Conservation (phyloP, 2,329 filamentous ascomycete genomes). For the Aspergillus viridinutans region DNA sequence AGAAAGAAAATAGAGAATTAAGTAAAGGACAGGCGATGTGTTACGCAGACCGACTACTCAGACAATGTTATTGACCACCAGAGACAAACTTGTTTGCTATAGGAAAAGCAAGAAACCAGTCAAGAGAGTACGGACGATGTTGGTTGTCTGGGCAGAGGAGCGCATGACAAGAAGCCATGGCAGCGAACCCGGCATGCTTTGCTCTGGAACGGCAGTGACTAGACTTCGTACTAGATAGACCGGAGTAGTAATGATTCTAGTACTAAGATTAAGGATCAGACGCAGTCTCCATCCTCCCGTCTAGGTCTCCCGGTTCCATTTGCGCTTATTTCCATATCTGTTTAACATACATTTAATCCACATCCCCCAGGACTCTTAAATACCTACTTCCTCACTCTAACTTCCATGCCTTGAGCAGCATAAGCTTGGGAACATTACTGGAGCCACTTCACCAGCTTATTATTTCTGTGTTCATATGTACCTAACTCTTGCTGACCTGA, state of each 20-base stretch:
- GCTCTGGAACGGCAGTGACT: not conserved
- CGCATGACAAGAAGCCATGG: not conserved
- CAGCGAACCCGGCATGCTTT: not conserved
- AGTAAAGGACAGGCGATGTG: not conserved
- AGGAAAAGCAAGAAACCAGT: not conserved
- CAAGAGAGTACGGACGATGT: not conserved
- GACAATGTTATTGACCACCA: not conserved
- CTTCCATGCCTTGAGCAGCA: not conserved
- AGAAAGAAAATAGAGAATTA: not conserved
- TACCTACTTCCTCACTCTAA: conserved; percentile 1
- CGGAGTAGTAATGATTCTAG: not conserved
- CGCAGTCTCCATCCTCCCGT: not conserved
- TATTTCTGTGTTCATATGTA: not conserved
- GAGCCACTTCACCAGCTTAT: not conserved
- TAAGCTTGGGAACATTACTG: not conserved
- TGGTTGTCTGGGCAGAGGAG: not conserved
- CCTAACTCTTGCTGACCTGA: not conserved
- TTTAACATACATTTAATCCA: not conserved
- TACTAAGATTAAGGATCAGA: conserved; percentile 8
- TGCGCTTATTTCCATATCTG: conserved; percentile 1
- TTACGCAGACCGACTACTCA: not conserved
- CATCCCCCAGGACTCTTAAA: conserved; percentile 4
- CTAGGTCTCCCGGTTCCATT: conserved; percentile 2
- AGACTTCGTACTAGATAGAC: too few species aligned
- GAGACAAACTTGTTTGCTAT: not conserved